Conservation (phyloP, 768 basidiomycete species). For the Phylloporus arenicola region DNA sequence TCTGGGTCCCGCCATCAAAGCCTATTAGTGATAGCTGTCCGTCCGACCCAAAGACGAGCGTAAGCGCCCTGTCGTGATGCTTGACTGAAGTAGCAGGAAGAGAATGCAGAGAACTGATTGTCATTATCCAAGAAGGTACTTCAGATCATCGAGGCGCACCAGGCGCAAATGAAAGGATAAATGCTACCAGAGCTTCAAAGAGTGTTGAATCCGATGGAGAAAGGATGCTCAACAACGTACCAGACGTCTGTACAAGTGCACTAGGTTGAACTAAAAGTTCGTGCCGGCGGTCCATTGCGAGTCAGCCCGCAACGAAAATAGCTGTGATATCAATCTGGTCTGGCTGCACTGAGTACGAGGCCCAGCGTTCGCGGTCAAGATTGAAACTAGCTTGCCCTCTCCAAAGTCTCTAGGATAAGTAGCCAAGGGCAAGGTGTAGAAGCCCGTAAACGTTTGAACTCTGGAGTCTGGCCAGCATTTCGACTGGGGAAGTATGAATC, state of each 20-base stretch:
- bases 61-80: slow-evolving; percentile 17
- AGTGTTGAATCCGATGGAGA: background rate
- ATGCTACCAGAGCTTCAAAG: slow-evolving; percentile 16
- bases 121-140: slow-evolving; percentile 16
- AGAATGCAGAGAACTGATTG: slow-evolving; percentile 5
- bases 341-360: background rate
- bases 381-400: background rate
- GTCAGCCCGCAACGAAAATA: slow-evolving; percentile 7
- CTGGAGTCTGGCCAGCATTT: background rate
- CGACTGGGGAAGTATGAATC: too few relatives aligned
- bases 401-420: background rate
- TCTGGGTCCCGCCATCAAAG: slow-evolving; percentile 3
- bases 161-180: slow-evolving; percentile 18
- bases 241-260: slow-evolving; percentile 1
- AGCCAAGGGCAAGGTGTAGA: background rate
- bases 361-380: background rate
- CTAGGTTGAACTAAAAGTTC: background rate
- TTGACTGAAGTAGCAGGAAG: slow-evolving; percentile 7
- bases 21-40: slow-evolving; percentile 26
- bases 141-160: slow-evolving; percentile 26
- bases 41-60: slow-evolving; percentile 24
- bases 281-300: slow-evolving; percentile 1
- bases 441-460: background rate
- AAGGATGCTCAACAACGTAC: slow-evolving; percentile 1
- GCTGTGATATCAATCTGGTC: slow-evolving; percentile 5